Conservation (phyloP, 495 filamentous ascomycete genomes). For the Aspergillus kassunensis region DNA sequence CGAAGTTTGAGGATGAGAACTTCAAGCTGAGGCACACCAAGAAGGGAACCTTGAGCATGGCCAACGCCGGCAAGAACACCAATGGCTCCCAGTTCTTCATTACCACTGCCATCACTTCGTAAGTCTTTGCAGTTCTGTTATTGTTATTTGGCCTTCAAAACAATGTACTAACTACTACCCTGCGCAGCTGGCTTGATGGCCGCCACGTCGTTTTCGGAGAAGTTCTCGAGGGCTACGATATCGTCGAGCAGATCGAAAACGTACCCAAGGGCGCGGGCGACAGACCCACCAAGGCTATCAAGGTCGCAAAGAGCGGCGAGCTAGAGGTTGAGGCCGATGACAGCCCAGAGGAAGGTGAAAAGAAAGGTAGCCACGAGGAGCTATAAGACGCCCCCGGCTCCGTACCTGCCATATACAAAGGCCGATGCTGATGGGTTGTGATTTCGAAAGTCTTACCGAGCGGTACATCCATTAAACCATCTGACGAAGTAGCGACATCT, state of each 20-base stretch:
- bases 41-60: conserved; percentile 73
- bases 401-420: conserved; percentile 20
- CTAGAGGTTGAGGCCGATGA: conserved; percentile 61
- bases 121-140: conserved; percentile 29
- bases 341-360: conserved; percentile 27
- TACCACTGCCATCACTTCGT: conserved; percentile 79
- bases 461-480: conserved; percentile 14
- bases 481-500: conserved; percentile 15
- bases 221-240: conserved; percentile 84
- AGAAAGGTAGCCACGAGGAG: conserved; percentile 94
- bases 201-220: conserved; percentile 89
- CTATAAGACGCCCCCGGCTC: conserved; percentile 57
- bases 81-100: conserved; percentile 99
- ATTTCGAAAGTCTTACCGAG: conserved; percentile 15
- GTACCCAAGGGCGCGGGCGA: conserved; percentile 65
- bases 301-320: conserved; percentile 94
- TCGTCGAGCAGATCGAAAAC: conserved; percentile 86
- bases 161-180: conserved; percentile 22
- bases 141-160: neutral
- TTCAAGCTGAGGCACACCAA: conserved; percentile 93
- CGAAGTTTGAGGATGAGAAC: conserved; percentile 97
- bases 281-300: conserved; percentile 70
- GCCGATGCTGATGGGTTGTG: conserved; percentile 33
- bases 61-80: conserved; percentile 95
- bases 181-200: conserved; percentile 78